Evolutionary conservation across 2,329 filamentous ascomycete genomes (phyloP), one percentile per base, ranked within the genome.

Genomic region (Xylariomycetidae sp.): DNA sequence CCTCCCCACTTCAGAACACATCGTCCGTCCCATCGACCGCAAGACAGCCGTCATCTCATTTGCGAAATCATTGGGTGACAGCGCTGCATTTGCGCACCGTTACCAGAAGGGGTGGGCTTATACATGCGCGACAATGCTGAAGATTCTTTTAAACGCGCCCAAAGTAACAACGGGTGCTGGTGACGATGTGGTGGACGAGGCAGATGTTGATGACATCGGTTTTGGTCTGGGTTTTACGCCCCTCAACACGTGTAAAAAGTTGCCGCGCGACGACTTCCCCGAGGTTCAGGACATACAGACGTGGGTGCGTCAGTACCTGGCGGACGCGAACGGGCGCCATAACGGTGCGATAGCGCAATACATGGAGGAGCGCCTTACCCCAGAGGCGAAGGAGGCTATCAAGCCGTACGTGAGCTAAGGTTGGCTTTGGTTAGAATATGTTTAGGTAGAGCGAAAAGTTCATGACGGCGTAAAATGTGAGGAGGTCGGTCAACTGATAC

Each of bases 221-320:
- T 98, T 98, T 54, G 92, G 92, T 16, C 81, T 96, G 45, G 90
- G 88, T 7, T 98, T 94, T 63, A 97, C 92, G 1, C 82, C 86
- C 19, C 74, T 98, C 42, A 94, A 90, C 65, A 96, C 90, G 0
- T 92, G 90, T 66, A 87, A 83, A 58, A 80, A 80, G 38, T 68
- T 77, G 4, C 65, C 76, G 2, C 73, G 72, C 32, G 92, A 97
- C 57, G 84, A 89, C 14, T 97, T 88, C 69, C 84, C 89, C 1
- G 85, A 96, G 41, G 80, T 95, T 11, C 74, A 77, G 5, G 82
- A 88, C 34, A 85, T 88, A 39, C 67, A 88, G 33, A 84, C 83
- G 57, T 98, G 90, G 90, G 89, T 95, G 16, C 67, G 84, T 36
- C 66, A 74, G 44, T 88, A 87, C 56, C 66, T 96, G 54, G 82